A percentile compares a stretch with the other conserved stretches of the same genome.
phyloP scores from a whole-genome alignment of 116 monocot species.

The Iris pallida region DNA sequence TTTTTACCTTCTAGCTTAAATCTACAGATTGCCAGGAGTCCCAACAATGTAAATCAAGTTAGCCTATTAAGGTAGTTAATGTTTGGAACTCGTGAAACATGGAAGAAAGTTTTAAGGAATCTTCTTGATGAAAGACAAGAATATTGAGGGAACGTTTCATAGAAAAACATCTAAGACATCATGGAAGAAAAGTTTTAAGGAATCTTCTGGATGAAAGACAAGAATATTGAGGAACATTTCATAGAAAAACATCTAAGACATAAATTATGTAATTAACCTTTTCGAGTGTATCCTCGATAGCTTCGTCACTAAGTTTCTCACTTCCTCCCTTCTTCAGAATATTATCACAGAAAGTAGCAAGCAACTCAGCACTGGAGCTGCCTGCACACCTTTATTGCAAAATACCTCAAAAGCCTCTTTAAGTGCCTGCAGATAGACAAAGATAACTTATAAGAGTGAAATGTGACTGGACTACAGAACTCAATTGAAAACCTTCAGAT shows the following conservation, averaged over 20 bases:
- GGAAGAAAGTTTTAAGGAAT: neutral
- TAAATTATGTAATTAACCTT: slow-evolving; percentile 18
- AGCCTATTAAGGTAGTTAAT: no score
- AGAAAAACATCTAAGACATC: no score
- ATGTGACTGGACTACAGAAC: neutral
- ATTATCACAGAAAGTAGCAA: slow-evolving; percentile 43
- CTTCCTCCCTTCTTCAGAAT: slow-evolving; percentile 40
- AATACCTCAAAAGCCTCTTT: slow-evolving; percentile 50
- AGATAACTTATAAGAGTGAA: neutral
- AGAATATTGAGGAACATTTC: no score
- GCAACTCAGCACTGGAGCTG: slow-evolving; percentile 30
- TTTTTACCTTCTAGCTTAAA: no score
- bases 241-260: neutral
- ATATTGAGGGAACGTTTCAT: neutral
- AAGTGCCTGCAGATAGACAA: slow-evolving; percentile 24
- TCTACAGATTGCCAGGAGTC: no score
- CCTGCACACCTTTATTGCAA: slow-evolving; percentile 37
- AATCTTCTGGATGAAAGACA: no score
- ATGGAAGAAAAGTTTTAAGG: no score
- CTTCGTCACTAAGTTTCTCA: slow-evolving; percentile 39
- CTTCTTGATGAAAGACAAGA: neutral
- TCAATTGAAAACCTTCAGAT: neutral
- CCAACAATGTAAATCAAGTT: no score
- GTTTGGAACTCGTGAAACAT: no score
- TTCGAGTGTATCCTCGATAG: slow-evolving; percentile 37